Evolutionary conservation across 371 early-diverging fungal species (phyloP), one percentile per base, ranked within the genome.

Genomic region (Furculomyces boomerangus): DNA sequence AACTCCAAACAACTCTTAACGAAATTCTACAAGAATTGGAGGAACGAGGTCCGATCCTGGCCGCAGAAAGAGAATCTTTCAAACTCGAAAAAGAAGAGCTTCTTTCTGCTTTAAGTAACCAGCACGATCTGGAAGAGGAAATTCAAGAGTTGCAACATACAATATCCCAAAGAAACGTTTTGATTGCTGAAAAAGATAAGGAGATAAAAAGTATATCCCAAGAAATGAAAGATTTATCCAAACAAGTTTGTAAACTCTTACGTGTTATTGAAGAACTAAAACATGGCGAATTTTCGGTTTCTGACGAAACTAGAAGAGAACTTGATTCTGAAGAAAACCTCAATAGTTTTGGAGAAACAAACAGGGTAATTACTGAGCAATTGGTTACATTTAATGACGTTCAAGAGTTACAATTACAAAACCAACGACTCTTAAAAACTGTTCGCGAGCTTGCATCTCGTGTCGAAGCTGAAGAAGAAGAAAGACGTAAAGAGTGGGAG

Each of bases 1-100:
- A 71, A 1, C 57, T 83, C 43, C 70, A 70, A n/a, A 75, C 77
- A 50, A 63, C 69, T 51, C 66, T 83, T 60, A 64, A 74, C 50
- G 67, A 72, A 30, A 75, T 83, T 26, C 59, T 75, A 28, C 50
- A 67, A 37, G 77, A 76, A 37, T 59, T 77, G 16, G 70, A 77
- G 26, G 74, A 74, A 30, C 69, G 76, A n/a, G 70, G 61, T 27
- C 66, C 72, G n/a, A 61, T 70, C 14, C 50, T 70, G n/a, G 62
- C 63, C 0, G 62, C 63, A 3, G 67, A 72, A 60, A 68, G 67
- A 43, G 67, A 60, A 22, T 65, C 60, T 50, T 61, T 71, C 54
- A 60, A 61, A 50, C 37, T 35, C 2, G 61, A 71, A 29, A 64
- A 72, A 24, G 50, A 63, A 14, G 53, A 50, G 41, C 54, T 66